Percentiles rank a stretch among this genome's conserved stretches.
Evolutionary conservation across 176 grass and related monocot species (phyloP).

Genomic region (Luzula sylvatica): DNA sequence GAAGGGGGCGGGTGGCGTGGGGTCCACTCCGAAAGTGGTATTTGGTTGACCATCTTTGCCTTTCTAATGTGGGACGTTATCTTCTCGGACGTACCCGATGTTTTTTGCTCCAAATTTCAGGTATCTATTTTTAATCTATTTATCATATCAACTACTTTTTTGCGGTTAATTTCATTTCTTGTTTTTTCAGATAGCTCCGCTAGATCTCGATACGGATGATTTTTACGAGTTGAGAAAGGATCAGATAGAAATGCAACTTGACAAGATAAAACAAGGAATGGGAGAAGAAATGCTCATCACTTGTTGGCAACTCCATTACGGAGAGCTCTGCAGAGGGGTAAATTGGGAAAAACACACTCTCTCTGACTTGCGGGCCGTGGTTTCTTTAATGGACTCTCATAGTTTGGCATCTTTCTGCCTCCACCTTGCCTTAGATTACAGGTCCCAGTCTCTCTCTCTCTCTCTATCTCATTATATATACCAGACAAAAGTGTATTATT

Average conservation of each 20-base stretch:
- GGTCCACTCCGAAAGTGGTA: conserved; percentile 76
- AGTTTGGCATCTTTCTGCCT: conserved; percentile 49
- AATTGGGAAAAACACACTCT: conserved; percentile 60
- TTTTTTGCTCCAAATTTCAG: conserved; percentile 95
- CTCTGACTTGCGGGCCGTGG: conserved; percentile 50
- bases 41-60: conserved; percentile 94
- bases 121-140: conserved; percentile 8
- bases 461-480: too few species aligned
- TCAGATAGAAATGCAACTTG: conserved; percentile 60
- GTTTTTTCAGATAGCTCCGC: conserved; percentile 38
- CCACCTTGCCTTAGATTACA: conserved; percentile 71
- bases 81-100: conserved; percentile 56
- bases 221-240: conserved; percentile 71
- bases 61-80: conserved; percentile 96
- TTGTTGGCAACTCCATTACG: conserved; percentile 67
- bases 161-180: too few species aligned
- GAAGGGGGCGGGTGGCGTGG: conserved; percentile 72
- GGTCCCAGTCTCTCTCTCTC: too few species aligned
- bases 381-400: conserved; percentile 41
- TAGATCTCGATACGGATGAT: conserved; percentile 74
- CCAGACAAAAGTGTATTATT: too few species aligned
- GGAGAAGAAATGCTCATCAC: conserved; percentile 74
- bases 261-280: conserved; percentile 56
- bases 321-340: conserved; percentile 56
- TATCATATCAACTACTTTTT: too few species aligned